phyloP scores from a whole-genome alignment of 2,329 filamentous ascomycete genomes.

The Neobulgaria alba region DNA sequence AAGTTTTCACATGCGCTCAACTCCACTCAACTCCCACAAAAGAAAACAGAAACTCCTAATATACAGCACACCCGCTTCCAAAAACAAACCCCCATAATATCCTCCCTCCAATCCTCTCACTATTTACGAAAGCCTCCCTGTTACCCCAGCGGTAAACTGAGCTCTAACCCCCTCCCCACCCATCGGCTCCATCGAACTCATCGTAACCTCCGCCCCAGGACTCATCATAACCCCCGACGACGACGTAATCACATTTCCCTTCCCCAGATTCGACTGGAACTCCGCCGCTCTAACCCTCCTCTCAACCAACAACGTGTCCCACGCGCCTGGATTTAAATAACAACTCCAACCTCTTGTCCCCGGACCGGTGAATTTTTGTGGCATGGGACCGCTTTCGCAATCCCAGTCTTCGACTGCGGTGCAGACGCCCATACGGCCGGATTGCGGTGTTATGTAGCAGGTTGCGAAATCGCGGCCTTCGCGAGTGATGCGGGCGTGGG shows the following conservation, averaged over 20 bases:
- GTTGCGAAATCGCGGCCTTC: slow-evolving; percentile 19
- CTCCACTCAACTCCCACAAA: no score
- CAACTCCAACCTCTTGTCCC: slow-evolving; percentile 21
- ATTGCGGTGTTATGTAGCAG: slow-evolving; percentile 22
- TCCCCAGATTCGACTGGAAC: neutral
- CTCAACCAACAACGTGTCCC: neutral
- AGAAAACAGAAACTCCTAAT: no score
- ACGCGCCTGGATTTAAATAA: slow-evolving; percentile 9
- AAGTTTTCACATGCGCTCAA: no score
- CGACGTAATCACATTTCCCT: neutral
- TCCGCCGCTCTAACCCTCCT: neutral
- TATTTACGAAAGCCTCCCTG: neutral
- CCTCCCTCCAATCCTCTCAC: neutral
- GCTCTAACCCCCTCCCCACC: neutral
- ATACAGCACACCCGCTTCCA: no score
- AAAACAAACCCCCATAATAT: no score
- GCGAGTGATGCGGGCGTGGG: slow-evolving; percentile 16
- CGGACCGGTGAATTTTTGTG: slow-evolving; percentile 17
- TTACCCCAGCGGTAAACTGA: neutral
- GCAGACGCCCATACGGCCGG: slow-evolving; percentile 18
- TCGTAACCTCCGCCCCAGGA: neutral
- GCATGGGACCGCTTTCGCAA: slow-evolving; percentile 12
- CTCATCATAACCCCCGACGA: neutral
- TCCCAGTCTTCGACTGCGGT: slow-evolving; percentile 11
- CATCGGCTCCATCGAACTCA: neutral